These are phyloP conservation scores for Crithidia fasciculata DNA, from an alignment of 208 protist species.

Conservation along the genomic window DNA sequence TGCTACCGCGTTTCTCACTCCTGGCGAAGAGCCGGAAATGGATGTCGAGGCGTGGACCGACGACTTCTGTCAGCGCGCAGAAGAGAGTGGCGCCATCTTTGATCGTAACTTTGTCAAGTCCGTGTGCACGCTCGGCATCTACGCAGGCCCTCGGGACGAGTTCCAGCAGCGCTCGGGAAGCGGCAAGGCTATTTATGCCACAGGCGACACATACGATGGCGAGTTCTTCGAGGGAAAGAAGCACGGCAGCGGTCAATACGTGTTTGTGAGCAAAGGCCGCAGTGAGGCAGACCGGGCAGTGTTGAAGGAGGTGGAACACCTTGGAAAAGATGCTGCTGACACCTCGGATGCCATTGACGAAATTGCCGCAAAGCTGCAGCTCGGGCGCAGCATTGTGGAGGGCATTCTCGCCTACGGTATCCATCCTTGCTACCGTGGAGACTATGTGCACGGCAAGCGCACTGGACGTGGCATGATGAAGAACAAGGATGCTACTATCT, in stretches of 20 bases:
- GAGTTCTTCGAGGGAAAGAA: conserved; percentile 92
- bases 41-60: conserved; percentile 85
- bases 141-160: conserved; percentile 87
- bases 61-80: conserved; percentile 73
- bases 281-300: conserved; percentile 86
- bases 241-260: conserved; percentile 83
- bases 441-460: conserved; percentile 84
- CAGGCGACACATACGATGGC: conserved; percentile 88
- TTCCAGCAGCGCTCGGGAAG: conserved; percentile 89
- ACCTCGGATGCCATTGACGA: conserved; percentile 24
- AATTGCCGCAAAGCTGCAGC: conserved; percentile 60
- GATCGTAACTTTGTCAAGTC: conserved; percentile 83
- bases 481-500: conserved; percentile 89
- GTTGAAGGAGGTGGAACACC: conserved; percentile 58
- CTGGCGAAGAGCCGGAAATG: conserved; percentile 61
- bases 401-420: conserved; percentile 73
- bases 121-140: conserved; percentile 82
- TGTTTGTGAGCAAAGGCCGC: conserved; percentile 63
- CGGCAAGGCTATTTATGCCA: conserved; percentile 84
- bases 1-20: conserved; percentile 62
- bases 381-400: conserved; percentile 70
- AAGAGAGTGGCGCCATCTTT: conserved; percentile 57
- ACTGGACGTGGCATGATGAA: conserved; percentile 89
- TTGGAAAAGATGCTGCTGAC: conserved; percentile 46
- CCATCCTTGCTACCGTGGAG: conserved; percentile 85